phyloP scores from a whole-genome alignment of 495 filamentous ascomycete species.

The Neurospora sp. region DNA sequence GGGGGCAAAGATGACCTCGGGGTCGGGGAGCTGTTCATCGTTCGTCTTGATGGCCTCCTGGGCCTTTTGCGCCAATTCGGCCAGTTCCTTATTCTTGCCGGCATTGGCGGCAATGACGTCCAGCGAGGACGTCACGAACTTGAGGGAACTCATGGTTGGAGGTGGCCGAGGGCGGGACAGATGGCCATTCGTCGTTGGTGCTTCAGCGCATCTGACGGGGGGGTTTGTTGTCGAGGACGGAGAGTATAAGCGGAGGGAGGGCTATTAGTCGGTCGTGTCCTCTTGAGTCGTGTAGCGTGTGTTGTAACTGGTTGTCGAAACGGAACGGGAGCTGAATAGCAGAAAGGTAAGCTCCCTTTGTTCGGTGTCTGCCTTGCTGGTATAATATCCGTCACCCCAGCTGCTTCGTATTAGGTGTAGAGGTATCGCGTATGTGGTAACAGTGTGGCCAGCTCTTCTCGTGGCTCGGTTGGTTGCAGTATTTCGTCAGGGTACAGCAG shows the following conservation, averaged over 20 bases:
- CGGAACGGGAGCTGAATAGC: not conserved
- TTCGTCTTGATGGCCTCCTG: conserved; percentile 71
- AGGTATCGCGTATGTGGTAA: not conserved
- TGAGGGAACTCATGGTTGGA: conserved; percentile 74
- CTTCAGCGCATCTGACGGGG: conserved; percentile 18
- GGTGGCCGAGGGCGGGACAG: conserved; percentile 23
- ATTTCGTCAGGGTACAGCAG: not conserved
- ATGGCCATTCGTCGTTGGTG: conserved; percentile 29
- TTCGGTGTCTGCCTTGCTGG: not conserved
- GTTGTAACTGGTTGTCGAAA: no score
- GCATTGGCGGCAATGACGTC: conserved; percentile 87
- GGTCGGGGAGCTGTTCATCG: conserved; percentile 61
- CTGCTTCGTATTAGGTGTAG: no score
- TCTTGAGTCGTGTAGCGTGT: not conserved
- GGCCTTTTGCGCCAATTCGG: conserved; percentile 69
- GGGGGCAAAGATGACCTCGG: conserved; percentile 84
- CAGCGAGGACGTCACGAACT: conserved; percentile 86
- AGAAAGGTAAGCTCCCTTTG: not conserved
- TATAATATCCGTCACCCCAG: no score
- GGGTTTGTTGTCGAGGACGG: not conserved
- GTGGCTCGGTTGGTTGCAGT: not conserved
- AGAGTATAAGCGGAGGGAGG: not conserved
- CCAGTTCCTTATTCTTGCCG: conserved; percentile 65
- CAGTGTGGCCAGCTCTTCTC: not conserved
- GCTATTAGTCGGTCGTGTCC: not conserved